phyloP scores from a whole-genome alignment of 2,329 filamentous ascomycete species.

The Ascocoryne sarcoides region DNA sequence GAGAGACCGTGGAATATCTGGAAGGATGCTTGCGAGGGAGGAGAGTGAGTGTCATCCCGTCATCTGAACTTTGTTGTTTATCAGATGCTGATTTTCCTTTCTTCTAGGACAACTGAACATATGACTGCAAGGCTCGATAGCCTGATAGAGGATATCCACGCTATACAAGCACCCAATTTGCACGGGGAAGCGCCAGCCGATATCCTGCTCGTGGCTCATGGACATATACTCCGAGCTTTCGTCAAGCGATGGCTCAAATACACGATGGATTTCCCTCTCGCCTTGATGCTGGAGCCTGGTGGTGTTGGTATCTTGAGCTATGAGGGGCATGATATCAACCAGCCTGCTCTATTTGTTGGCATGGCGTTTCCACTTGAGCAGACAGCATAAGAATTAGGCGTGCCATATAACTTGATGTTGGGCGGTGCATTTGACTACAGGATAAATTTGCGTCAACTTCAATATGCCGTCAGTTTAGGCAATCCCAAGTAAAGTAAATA shows the following conservation, averaged over 20 bases:
- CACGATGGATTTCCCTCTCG: neutral
- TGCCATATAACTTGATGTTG: no score
- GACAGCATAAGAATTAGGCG: no score
- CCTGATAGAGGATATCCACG: neutral
- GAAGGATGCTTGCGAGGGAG: slow-evolving; percentile 1
- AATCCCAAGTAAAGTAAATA: no score
- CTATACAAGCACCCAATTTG: neutral
- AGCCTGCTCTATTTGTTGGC: neutral
- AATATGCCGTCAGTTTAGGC: no score
- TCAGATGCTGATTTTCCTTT: neutral
- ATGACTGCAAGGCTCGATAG: neutral
- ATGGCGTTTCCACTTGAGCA: neutral
- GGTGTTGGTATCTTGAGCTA: neutral
- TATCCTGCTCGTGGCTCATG: neutral
- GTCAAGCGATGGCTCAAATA: neutral
- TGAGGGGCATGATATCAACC: neutral
- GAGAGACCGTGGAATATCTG: slow-evolving; percentile 1
- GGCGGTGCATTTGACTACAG: no score
- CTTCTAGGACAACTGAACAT: neutral
- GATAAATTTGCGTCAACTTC: no score
- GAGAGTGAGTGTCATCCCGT: slow-evolving; percentile 1
- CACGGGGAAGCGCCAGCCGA: neutral
- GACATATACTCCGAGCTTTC: neutral
- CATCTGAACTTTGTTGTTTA: neutral
- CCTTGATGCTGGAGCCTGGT: neutral